Evolutionary conservation across 306 rosid species (phyloP).

Genomic region (Erythrophleum fordii): DNA sequence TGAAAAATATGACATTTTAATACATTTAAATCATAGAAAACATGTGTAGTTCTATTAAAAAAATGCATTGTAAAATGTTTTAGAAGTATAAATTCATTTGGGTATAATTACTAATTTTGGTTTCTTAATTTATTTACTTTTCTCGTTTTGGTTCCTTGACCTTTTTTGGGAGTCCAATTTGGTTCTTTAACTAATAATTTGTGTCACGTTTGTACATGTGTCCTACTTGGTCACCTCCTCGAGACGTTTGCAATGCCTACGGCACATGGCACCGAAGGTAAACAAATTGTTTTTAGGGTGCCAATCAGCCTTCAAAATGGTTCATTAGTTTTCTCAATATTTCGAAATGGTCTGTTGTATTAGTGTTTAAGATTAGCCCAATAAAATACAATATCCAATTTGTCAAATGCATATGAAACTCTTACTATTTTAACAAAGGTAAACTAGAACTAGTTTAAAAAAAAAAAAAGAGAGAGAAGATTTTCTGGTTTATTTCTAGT

Average conservation of each 20-base stretch:
- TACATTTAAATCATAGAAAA: too few species aligned
- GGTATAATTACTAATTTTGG: neutral
- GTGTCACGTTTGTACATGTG: neutral
- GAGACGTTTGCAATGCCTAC: too few species aligned
- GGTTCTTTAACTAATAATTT: neutral
- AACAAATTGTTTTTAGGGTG: neutral
- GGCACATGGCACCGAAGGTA: neutral
- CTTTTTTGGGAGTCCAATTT: neutral
- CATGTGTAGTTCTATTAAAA: too few species aligned
- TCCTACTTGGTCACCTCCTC: neutral
- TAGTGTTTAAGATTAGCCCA: too few species aligned
- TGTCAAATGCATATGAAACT: too few species aligned
- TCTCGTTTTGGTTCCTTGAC: neutral
- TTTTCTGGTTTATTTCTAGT: neutral
- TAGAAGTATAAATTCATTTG: neutral
- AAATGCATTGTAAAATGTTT: neutral
- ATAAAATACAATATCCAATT: too few species aligned
- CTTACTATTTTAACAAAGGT: too few species aligned
- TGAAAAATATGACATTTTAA: neutral
- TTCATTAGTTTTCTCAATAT: too few species aligned
- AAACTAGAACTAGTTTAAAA: too few species aligned
- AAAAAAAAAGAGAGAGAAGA: too few species aligned
- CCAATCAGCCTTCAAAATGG: neutral
- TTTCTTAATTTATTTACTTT: too few species aligned
- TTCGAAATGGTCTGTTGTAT: too few species aligned